Conservation (phyloP, 2,329 filamentous ascomycete species). For the Pestalotiopsis fici region DNA sequence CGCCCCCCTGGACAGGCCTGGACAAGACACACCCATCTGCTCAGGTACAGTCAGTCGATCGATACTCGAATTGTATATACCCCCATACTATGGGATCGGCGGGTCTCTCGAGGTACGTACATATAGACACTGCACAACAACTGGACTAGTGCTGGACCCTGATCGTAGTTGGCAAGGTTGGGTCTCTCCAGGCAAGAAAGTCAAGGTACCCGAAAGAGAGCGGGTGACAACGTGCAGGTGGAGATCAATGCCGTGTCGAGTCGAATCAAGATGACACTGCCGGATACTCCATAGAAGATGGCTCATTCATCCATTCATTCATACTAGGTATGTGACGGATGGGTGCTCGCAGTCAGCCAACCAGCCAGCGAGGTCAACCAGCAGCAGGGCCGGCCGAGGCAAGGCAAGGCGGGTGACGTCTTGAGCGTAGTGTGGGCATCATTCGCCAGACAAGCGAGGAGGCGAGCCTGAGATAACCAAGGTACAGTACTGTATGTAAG, state of each 20-base stretch:
- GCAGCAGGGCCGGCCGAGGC: neutral
- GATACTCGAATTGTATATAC: conserved; percentile 19
- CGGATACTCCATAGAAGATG: conserved; percentile 14
- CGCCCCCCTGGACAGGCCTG: neutral
- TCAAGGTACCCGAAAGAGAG: conserved; percentile 15
- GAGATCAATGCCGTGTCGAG: conserved; percentile 28
- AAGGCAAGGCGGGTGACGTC: conserved; percentile 1
- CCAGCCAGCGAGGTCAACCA: neutral
- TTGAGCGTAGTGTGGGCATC: neutral
- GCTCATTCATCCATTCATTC: conserved; percentile 16
- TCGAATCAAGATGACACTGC: conserved; percentile 22
- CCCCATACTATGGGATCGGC: conserved; percentile 24
- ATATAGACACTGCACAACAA: conserved; percentile 12
- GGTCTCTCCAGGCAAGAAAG: neutral
- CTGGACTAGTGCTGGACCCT: neutral
- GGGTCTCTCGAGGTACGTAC: conserved; percentile 20
- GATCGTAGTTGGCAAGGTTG: neutral
- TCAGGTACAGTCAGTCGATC: conserved; percentile 25
- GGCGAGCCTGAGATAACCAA: neutral
- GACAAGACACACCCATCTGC: conserved; percentile 10
- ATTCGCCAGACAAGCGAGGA: neutral
- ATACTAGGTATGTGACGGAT: neutral
- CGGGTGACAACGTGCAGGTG: conserved; percentile 26
- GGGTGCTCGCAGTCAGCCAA: neutral
- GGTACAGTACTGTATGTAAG: neutral